Evolutionary conservation across 1,284 basidiomycete genomes (phyloP).

Genomic region (Psilocybe mexicana): DNA sequence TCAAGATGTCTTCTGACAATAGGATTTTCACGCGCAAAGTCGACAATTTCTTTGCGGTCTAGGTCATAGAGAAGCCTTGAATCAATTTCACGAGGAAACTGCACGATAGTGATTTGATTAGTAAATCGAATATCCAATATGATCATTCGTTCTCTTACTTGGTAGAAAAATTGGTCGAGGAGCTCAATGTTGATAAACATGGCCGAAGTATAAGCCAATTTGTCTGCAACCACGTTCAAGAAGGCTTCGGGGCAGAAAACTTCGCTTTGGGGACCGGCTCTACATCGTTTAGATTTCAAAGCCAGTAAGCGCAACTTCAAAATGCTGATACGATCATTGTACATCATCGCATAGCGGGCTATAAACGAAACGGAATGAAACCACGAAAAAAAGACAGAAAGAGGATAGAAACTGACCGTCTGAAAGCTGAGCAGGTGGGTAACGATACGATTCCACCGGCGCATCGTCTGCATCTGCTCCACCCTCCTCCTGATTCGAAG

Average conservation of each 20-base stretch:
- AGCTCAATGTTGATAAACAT: conserved; percentile 99
- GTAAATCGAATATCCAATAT: neutral
- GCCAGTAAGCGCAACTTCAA: conserved; percentile 85
- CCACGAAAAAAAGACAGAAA: neutral
- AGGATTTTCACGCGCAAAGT: conserved; percentile 96
- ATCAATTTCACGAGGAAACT: conserved; percentile 98
- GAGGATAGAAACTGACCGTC: conserved; percentile 64
- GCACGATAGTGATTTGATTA: neutral
- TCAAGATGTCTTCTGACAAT: conserved; percentile 86
- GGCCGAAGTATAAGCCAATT: conserved; percentile 92
- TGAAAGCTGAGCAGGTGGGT: conserved; percentile 86
- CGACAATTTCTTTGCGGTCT: conserved; percentile 81
- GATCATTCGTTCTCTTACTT: conserved; percentile 50
- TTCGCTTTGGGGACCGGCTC: conserved; percentile 82
- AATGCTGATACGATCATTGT: conserved; percentile 79
- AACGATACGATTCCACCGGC: conserved; percentile 76
- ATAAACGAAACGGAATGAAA: conserved; percentile 10
- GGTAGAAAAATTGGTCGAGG: conserved; percentile 98
- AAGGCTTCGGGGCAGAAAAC: conserved; percentile 96
- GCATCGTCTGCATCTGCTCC: conserved; percentile 34
- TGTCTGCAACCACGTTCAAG: conserved; percentile 95
- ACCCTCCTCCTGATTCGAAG: conserved; percentile 43
- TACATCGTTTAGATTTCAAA: conserved; percentile 87
- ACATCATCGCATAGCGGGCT: conserved; percentile 92
- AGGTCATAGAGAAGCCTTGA: conserved; percentile 92